Evolutionary conservation across 2,329 filamentous ascomycete species (phyloP).

Genomic region (Aureobasidium mangrovei): DNA sequence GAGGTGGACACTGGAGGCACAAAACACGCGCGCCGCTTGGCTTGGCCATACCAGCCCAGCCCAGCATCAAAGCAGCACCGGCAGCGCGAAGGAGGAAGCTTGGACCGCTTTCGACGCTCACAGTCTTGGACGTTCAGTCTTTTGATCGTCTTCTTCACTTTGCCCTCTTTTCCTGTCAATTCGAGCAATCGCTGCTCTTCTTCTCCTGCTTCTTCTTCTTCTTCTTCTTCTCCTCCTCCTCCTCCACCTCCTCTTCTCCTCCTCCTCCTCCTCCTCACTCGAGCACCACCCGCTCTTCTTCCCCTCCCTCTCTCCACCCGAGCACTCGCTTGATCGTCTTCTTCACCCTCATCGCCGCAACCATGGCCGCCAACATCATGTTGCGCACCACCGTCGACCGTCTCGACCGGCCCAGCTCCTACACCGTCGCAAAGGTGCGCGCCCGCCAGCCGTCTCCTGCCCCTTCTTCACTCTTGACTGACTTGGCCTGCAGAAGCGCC

Average conservation of each 20-base stretch:
- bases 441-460: background rate
- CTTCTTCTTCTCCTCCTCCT: too few relatives aligned
- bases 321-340: background rate
- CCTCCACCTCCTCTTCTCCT: too few relatives aligned
- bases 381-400: slow-evolving; percentile 72
- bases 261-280: too few relatives aligned
- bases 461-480: slow-evolving; percentile 3
- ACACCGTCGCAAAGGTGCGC: slow-evolving; percentile 73
- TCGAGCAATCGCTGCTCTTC: too few relatives aligned
- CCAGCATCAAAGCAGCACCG: background rate
- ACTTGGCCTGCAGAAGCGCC: slow-evolving; percentile 53
- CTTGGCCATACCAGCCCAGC: too few relatives aligned
- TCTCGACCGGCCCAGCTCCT: slow-evolving; percentile 89
- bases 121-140: background rate
- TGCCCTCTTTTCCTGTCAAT: too few relatives aligned
- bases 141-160: too few relatives aligned
- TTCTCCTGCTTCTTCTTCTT: too few relatives aligned
- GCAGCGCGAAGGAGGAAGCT: background rate
- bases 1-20: background rate
- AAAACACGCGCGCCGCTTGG: background rate
- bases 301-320: background rate
- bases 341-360: background rate
- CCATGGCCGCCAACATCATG: slow-evolving; percentile 8
- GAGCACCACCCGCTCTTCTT: background rate
- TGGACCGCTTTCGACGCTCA: background rate